Evolutionary conservation across 2,329 filamentous ascomycete species (phyloP).

Genomic region (Paramyrothecium sp.): DNA sequence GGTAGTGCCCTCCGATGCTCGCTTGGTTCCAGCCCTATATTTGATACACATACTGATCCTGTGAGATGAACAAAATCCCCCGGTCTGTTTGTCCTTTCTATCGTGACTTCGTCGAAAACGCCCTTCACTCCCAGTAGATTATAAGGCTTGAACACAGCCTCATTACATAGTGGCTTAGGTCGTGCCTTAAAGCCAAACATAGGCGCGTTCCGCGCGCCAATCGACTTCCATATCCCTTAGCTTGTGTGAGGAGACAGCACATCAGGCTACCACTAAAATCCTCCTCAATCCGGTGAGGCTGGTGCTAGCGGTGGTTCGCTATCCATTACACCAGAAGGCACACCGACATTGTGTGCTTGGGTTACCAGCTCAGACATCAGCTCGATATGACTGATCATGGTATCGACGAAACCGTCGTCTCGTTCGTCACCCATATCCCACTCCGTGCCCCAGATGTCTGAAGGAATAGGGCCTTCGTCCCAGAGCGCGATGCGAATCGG

Average conservation of each 20-base stretch:
- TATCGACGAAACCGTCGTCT: slow-evolving; percentile 30
- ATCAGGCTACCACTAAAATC: no score
- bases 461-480: slow-evolving; percentile 50
- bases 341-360: slow-evolving; percentile 16
- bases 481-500: slow-evolving; percentile 58
- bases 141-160: no score
- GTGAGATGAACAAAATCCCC: neutral
- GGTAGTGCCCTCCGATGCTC: no score
- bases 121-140: no score
- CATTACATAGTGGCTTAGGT: no score
- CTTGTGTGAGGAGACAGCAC: no score
- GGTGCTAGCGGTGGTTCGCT: slow-evolving; percentile 28
- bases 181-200: no score
- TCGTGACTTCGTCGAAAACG: neutral
- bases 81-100: no score
- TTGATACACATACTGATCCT: no score
- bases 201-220: neutral
- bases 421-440: slow-evolving; percentile 40
- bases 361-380: slow-evolving; percentile 35
- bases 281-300: slow-evolving; percentile 29
- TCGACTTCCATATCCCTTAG: no score
- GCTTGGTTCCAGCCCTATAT: no score
- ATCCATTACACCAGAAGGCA: slow-evolving; percentile 18
- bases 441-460: slow-evolving; percentile 56
- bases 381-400: slow-evolving; percentile 39